Evolutionary conservation across 1,284 basidiomycete genomes (phyloP), one percentile per base, ranked within the genome.

Genomic region (Trichosporon inkin): DNA sequence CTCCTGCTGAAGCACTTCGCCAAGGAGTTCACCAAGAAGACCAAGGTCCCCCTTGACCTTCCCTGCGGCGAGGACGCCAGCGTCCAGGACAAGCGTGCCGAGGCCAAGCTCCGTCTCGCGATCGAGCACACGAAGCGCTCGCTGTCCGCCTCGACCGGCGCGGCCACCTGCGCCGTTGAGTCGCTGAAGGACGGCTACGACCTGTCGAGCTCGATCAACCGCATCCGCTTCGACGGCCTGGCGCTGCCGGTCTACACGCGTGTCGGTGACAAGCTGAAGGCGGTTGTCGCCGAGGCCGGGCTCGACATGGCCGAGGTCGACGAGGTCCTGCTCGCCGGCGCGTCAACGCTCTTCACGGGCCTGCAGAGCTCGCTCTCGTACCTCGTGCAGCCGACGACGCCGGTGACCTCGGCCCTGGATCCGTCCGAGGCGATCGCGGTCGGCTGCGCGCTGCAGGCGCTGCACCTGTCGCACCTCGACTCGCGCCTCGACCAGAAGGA

Each of bases 11-110:
- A 88, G 62, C 90, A 90, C 82, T 97, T 99, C 78, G 87, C 91
- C 57, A 89, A 94, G 75, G 95, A 99, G 72, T 99, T 99, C 78
- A 90, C 90, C 57, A 98, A 98, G 79, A 99, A 98, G 83, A 93
- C 88, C 39, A 94, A 94, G 79, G 84, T 85, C 22, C 81, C 87
- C 0, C 82, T 97, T 39, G 79, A 83, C 14, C 63, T 86, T 84
- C 66, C 83, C 39, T 86, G 88, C 37, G 78, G 84, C 17, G 71
- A 74, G 56, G 77, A 79, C 6, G 80, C 84, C n/a, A 70, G 81
- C 11, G 70, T 64, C 10, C 79, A 80, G 53, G 89, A 94, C 78
- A 85, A 86, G 72, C 89, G 96, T 20, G 92, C 95, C 4, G 90
- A 93, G 75, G 90, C 92, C 54, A 97, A 96, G 77, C 85, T 99